Evolutionary conservation across 1,284 basidiomycete genomes (phyloP).

Genomic region (Moesziomyces globuligerus): DNA sequence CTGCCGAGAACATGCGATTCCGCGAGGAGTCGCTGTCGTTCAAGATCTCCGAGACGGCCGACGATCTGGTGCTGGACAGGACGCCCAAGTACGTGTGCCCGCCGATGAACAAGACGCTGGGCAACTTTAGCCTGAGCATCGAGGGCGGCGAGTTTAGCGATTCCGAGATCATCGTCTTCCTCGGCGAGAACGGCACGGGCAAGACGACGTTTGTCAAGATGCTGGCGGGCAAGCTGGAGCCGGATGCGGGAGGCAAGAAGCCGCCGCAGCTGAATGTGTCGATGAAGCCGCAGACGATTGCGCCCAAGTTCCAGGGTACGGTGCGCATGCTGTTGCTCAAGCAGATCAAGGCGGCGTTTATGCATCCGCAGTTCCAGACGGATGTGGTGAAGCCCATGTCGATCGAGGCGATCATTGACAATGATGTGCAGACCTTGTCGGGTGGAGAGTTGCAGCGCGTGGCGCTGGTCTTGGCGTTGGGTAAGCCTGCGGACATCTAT

Average conservation of each 20-base stretch:
- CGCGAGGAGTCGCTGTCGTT: constrained; percentile 65
- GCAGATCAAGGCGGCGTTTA: constrained; percentile 67
- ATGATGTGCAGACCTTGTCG: constrained; percentile 66
- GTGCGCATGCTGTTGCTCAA: constrained; percentile 67
- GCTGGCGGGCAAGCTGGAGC: constrained; percentile 66
- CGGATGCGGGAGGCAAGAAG: constrained; percentile 60
- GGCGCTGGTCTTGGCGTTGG: constrained; percentile 64
- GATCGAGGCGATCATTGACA: constrained; percentile 65
- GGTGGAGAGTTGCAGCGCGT: constrained; percentile 67
- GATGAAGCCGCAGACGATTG: constrained; percentile 66
- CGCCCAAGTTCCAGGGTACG: constrained; percentile 67
- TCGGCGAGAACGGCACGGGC: constrained; percentile 67
- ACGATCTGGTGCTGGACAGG: constrained; percentile 60
- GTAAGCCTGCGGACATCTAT: constrained; percentile 67
- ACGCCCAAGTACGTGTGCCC: constrained; percentile 60
- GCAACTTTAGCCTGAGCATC: constrained; percentile 63
- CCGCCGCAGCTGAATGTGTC: constrained; percentile 66
- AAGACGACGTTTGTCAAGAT: constrained; percentile 68
- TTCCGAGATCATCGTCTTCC: constrained; percentile 66
- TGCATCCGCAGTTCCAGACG: constrained; percentile 68
- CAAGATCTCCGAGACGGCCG: constrained; percentile 67
- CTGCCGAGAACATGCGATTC: constrained; percentile 68
- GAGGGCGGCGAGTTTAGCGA: constrained; percentile 65
- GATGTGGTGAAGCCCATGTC: constrained; percentile 68
- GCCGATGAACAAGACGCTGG: constrained; percentile 65